Percentiles rank a stretch among this genome's conserved stretches.
These are phyloP conservation scores for Chytridium lagenaria DNA, from an alignment of 371 early-diverging fungal genomes.

Conservation along the genomic window DNA sequence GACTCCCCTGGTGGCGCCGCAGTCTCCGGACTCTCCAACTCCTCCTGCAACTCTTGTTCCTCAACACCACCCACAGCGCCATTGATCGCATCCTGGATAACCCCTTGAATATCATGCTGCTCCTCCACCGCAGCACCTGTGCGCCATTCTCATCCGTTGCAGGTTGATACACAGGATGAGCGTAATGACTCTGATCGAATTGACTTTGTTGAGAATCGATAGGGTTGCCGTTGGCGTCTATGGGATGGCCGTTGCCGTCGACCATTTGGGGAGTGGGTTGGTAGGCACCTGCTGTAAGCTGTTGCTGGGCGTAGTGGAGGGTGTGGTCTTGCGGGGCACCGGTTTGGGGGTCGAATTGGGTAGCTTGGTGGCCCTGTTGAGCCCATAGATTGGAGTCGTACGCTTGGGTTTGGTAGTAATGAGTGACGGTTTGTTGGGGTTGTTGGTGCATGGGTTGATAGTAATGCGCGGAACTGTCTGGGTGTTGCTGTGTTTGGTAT, in stretches of 20 bases:
- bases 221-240: too few species aligned
- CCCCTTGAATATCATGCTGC: background rate
- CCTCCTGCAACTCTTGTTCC: background rate
- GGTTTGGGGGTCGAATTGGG: conserved; percentile 1
- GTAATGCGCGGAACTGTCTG: background rate
- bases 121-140: background rate
- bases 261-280: background rate
- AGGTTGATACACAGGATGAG: conserved; percentile 1
- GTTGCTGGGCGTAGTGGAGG: background rate
- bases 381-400: background rate
- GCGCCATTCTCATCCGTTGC: background rate
- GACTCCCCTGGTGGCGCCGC: too few species aligned
- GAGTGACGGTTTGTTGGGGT: background rate
- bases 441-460: background rate
- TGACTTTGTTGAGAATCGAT: background rate
- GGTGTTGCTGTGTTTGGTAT: background rate
- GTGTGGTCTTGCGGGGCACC: background rate
- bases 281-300: background rate
- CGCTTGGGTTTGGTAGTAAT: conserved; percentile 1
- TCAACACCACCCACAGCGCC: background rate
- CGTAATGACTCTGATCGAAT: background rate
- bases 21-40: background rate
- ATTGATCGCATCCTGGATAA: background rate
- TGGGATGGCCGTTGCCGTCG: background rate
- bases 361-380: background rate